Evolutionary conservation across 768 basidiomycete genomes (phyloP), one percentile per base, ranked within the genome.

Genomic region (Tephrocybe sp.): DNA sequence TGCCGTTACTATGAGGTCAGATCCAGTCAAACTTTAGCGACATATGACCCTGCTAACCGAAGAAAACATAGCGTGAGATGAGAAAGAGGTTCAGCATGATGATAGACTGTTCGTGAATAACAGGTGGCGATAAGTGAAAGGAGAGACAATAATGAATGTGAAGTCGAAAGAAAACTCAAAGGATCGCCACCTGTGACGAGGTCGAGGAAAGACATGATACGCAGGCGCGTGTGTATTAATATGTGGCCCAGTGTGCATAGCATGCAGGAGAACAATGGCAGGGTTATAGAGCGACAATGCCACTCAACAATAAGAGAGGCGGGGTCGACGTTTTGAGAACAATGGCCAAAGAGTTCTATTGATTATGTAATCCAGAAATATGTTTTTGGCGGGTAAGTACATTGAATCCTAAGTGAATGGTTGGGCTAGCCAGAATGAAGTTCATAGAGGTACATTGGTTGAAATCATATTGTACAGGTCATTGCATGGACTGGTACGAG

Each of bases 1-100:
- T 79, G 57, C n/a, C 28, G 12, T 30, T 8, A 12, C 21, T 37
- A 12, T 16, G 24, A 38, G 16, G 26, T 46, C n/a, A 47, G 16
- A 27, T 21, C 21, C n/a, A 37, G 16, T 18, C 7, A 19, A 31
- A 9, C 12, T 7, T 28, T 46, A 6, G 15, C 27, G 5, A 15
- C n/a, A n/a, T n/a, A 49, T 16, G 26, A 32, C 26, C 31, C 6
- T 0, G 61, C 80, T 62, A 52, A 84, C 86, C 75, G 54, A 86
- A 78, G 47, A 80, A 63, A 32, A 83, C 73, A 22, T 79, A 73
- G 45, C 86, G 81, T 49, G 77, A 60, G 46, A 82, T 64, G 44
- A 86, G 64, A 63, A 87, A 84, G 3, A 75, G 67, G 58, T 75
- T 84, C 47, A 65, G 69, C 72, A 78, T 74, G 22, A 53, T 46